Evolutionary conservation across 1,139 yeast species (phyloP).

Genomic region (Zygosaccharomyces pseudobailii): DNA sequence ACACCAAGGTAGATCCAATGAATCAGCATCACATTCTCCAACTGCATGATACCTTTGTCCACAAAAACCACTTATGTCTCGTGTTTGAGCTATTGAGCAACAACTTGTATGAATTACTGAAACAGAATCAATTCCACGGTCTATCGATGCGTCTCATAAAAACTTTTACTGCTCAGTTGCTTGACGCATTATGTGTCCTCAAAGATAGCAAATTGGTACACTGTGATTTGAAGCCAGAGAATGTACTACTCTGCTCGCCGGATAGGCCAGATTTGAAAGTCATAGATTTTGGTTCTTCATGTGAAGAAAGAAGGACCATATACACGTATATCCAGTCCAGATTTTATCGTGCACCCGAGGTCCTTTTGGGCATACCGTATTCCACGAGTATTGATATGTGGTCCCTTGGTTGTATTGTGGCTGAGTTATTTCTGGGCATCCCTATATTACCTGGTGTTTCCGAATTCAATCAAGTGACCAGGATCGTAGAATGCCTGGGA

Average conservation of each 20-base stretch:
- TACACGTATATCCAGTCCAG: slow-evolving; percentile 95
- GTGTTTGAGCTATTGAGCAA: slow-evolving; percentile 88
- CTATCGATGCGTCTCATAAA: slow-evolving; percentile 75
- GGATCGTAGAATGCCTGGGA: slow-evolving; percentile 81
- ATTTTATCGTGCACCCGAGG: slow-evolving; percentile 95
- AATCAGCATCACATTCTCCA: slow-evolving; percentile 73
- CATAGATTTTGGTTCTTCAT: slow-evolving; percentile 95
- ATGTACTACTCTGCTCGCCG: slow-evolving; percentile 72
- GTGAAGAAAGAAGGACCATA: slow-evolving; percentile 83
- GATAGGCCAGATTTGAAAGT: slow-evolving; percentile 88
- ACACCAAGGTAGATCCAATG: slow-evolving; percentile 60
- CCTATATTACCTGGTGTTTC: slow-evolving; percentile 96
- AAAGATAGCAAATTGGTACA: slow-evolving; percentile 85
- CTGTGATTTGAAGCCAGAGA: slow-evolving; percentile 96
- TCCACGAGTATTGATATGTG: slow-evolving; percentile 96
- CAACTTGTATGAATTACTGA: slow-evolving; percentile 82
- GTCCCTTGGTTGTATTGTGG: slow-evolving; percentile 96
- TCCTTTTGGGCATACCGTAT: slow-evolving; percentile 82
- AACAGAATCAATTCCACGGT: slow-evolving; percentile 93
- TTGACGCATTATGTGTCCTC: slow-evolving; percentile 74
- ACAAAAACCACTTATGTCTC: slow-evolving; percentile 85
- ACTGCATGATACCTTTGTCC: slow-evolving; percentile 84
- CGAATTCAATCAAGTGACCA: slow-evolving; percentile 82
- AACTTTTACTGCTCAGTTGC: slow-evolving; percentile 69
- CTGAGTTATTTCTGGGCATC: slow-evolving; percentile 85